Base-by-base conservation (phyloP, 768 basidiomycete genomes). In the Tricholoma sp. region DNA sequence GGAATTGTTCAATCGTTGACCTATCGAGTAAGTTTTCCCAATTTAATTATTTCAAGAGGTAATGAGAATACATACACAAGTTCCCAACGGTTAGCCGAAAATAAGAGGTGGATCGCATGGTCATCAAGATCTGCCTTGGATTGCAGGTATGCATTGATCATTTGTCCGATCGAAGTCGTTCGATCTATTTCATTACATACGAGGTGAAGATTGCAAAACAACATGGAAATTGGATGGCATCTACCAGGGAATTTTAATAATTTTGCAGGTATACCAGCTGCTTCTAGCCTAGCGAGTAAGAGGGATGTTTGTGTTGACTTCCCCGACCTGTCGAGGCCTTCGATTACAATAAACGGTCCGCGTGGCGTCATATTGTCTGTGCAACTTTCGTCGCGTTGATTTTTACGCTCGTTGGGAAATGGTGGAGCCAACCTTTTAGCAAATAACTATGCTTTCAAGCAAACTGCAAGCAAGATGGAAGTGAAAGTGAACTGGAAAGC, bases 41-140 rank as follows among this genome's bases (percentile, higher is more conserved):
- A n/a, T n/a, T n/a, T n/a, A n/a, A n/a, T n/a, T n/a, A n/a, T n/a
- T n/a, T n/a, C n/a, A n/a, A n/a, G n/a, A n/a, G n/a, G n/a, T n/a
- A n/a, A n/a, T n/a, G n/a, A n/a, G n/a, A n/a, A 54, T 46, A 63
- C 62, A 45, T 67, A 96, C 92, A 88, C 88, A 60, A 89, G 82
- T 69, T 98, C 95, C 97, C 97, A 98, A 34, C 97, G 82, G 68
- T 99, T 99, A 2, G 95, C 97, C 45, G 93, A 88, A 77, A 99
- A 98, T 56, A 99, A 81, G 3, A 98, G 83, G 68, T 98, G 96
- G 50, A 98, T 86, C 1, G 87, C 90, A 59, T 79, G 88, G 73
- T 98, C 94, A 69, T 96, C 94, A 51, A 99, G 79, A 12, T 98
- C 92, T 12, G 88, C 80, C 52, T 90, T 72, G 12, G 89, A 89